Percentiles rank a stretch among this genome's conserved stretches.
These are phyloP conservation scores for Oryza coarctata DNA, from an alignment of 176 grass and related monocot species.

Conservation along the genomic window DNA sequence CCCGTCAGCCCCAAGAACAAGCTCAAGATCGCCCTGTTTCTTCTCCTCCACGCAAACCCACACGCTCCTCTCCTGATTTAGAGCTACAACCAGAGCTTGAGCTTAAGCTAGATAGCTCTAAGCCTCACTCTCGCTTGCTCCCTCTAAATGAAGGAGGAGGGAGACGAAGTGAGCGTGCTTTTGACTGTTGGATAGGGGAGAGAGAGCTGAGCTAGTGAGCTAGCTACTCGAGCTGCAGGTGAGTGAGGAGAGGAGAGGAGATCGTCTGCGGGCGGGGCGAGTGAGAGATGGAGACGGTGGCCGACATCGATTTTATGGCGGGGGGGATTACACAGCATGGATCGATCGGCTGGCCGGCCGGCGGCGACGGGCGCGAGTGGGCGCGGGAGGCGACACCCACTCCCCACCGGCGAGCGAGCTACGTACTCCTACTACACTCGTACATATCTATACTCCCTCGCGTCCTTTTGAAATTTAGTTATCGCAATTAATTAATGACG, in stretches of 20 bases:
- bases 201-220: neutral
- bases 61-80: neutral
- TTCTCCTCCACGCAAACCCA: neutral
- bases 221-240: constrained; percentile 8
- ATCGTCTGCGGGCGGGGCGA: constrained; percentile 17
- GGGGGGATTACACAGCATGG: constrained; percentile 11
- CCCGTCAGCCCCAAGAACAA: too few relatives aligned
- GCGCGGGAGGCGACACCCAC: too few relatives aligned
- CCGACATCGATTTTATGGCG: constrained; percentile 44
- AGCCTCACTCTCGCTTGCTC: neutral
- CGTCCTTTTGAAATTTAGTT: neutral
- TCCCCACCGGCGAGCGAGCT: neutral
- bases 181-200: constrained; percentile 49
- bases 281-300: neutral
- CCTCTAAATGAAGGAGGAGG: constrained; percentile 7
- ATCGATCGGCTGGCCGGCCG: too few relatives aligned
- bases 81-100: neutral
- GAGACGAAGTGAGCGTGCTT: constrained; percentile 16
- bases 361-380: neutral
- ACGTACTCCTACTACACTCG: neutral
- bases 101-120: neutral
- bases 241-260: neutral
- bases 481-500: neutral
- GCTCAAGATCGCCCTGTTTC: too few relatives aligned
- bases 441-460: neutral